phyloP scores from a whole-genome alignment of 768 basidiomycete genomes.

The Cystofilobasidium bisporidii region DNA sequence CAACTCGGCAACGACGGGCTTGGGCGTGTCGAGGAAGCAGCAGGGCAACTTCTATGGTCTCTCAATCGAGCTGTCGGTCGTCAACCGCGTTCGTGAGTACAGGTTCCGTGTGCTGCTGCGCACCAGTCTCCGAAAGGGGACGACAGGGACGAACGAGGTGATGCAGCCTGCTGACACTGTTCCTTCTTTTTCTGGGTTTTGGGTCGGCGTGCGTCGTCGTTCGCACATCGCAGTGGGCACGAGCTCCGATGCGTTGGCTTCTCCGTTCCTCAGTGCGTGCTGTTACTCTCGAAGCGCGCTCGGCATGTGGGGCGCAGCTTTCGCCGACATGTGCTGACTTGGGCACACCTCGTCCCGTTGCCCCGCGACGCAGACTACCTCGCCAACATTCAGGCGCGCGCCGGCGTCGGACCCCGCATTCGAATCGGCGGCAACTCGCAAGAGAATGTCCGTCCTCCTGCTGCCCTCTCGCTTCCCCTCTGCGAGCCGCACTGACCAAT shows the following conservation, averaged over 20 bases:
- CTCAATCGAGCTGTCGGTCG: slow-evolving; percentile 65
- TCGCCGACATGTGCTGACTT: neutral
- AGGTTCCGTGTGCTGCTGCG: neutral
- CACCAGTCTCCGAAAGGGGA: neutral
- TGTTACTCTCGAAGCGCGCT: no score
- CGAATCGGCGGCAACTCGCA: slow-evolving; percentile 74
- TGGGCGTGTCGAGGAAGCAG: neutral
- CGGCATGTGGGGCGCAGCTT: no score
- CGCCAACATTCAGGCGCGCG: slow-evolving; percentile 56
- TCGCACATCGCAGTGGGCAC: neutral
- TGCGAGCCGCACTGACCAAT: no score
- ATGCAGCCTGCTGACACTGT: no score
- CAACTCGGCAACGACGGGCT: slow-evolving; percentile 6
- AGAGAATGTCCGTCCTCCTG: slow-evolving; percentile 40
- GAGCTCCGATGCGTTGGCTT: slow-evolving; percentile 35
- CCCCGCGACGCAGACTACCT: slow-evolving; percentile 46
- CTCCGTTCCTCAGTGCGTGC: slow-evolving; percentile 12
- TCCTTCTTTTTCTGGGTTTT: no score
- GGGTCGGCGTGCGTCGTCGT: no score
- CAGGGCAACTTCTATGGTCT: slow-evolving; percentile 54
- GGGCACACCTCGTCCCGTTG: neutral
- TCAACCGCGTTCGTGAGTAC: slow-evolving; percentile 53
- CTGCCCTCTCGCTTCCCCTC: neutral
- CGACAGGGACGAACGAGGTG: neutral
- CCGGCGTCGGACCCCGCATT: slow-evolving; percentile 51